Evolutionary conservation across 257 asterid species (phyloP), one percentile per base, ranked within the genome.

Genomic region (Gentiana macrophylla): DNA sequence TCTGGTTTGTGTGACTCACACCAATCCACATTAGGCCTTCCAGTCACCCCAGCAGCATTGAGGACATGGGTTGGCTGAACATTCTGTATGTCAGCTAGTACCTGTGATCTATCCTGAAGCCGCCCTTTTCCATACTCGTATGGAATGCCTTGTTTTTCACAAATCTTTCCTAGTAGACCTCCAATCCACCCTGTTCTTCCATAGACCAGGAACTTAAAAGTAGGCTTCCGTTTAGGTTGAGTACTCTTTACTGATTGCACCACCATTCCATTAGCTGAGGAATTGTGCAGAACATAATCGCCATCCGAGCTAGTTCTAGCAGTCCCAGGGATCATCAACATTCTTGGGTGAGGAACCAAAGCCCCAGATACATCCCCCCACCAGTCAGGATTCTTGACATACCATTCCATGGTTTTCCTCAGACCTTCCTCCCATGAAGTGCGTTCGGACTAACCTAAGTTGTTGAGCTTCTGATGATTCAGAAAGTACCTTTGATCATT

Each of bases 301-400:
- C 35, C 78, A 52, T 65, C 73, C 32, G 56, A 64, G 53, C 51
- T 61, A 48, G 67, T 72, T 53, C 73, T 78, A 0, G 49, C 45
- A 57, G 80, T 83, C 54, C 84, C 84, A 11, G 89, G 82, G 83
- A 76, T 73, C 89, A 78, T 76, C 64, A 80, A 67, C 85, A 83
- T 83, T 34, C 83, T 69, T 6, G 92, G 87, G 66, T 83, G 93
- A 59, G 93, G 85, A 38, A 80, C 60, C 59, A 83, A 57, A 8
- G 93, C 93, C 35, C 88, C 93, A 24, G 93, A 78, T 8, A 83
- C 88, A 67, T 83, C 93, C 2, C 92, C 92, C 92, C 92, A 83
- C 92, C 92, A 83, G 15, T 70, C 74, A 8, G 85, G 93, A 32
- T 80, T 73, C 67, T 64, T 74, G 32, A 61, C 74, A 35, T 80